Conservation (phyloP, 2,329 filamentous ascomycete genomes). For the Fusarium annulatum region DNA sequence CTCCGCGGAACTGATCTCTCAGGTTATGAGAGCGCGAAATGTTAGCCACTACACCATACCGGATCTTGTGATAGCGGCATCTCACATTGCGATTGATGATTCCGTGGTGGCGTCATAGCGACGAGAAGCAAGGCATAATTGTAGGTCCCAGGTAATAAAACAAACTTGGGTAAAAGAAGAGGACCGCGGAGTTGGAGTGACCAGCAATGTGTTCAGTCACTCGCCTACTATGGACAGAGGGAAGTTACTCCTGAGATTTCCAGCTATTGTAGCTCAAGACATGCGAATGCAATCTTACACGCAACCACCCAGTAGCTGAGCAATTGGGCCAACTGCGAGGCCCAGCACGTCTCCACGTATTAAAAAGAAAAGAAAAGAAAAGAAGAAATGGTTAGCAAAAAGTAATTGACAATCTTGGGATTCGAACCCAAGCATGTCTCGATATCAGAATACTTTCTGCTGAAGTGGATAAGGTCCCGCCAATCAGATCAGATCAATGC, state of each 20-base stretch:
- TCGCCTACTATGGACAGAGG: too few species aligned
- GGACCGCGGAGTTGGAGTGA: fast-evolving
- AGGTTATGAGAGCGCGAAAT: conserved; percentile 49
- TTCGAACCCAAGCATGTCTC: conserved; percentile 9
- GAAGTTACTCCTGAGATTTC: neutral
- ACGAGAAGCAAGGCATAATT: neutral
- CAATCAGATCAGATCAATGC: neutral
- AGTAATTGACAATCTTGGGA: neutral
- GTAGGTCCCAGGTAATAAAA: too few species aligned
- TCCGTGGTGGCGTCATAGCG: too few species aligned
- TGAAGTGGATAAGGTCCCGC: neutral
- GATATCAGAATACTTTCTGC: neutral
- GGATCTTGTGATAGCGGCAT: neutral
- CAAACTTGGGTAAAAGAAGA: neutral
- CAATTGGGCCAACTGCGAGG: neutral
- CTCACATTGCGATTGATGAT: neutral
- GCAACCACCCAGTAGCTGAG: too few species aligned
- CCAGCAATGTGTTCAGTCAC: neutral
- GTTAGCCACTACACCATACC: conserved; percentile 51
- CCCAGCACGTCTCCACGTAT: too few species aligned
- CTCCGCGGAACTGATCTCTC: conserved; percentile 42
- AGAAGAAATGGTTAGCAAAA: neutral
- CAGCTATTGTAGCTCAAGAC: neutral
- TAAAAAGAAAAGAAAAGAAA: too few species aligned
- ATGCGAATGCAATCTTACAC: too few species aligned